phyloP scores from a whole-genome alignment of 1,139 yeast species.

The Sugiyamaella xylanicola region DNA sequence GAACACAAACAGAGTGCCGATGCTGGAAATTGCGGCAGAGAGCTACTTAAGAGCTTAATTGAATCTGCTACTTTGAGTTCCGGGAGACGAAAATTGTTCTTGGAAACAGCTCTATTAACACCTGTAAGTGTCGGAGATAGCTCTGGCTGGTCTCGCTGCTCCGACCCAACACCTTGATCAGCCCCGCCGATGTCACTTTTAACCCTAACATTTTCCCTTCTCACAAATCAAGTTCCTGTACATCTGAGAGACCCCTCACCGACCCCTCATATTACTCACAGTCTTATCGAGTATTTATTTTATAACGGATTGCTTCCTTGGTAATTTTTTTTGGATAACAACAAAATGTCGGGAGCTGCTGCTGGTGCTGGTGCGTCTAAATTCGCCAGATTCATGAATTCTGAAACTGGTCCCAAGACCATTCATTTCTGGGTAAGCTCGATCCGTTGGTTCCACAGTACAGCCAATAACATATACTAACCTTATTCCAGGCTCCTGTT shows the following conservation, averaged over 20 bases:
- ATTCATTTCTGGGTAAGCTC: slow-evolving; percentile 83
- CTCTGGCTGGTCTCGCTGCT: neutral
- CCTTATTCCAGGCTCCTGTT: slow-evolving; percentile 50
- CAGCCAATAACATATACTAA: slow-evolving; percentile 5
- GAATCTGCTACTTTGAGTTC: no score
- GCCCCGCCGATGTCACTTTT: neutral
- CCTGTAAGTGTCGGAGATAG: slow-evolving; percentile 1
- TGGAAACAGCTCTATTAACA: no score
- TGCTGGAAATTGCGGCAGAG: no score
- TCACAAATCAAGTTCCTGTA: slow-evolving; percentile 3
- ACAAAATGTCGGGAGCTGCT: slow-evolving; percentile 51
- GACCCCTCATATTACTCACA: neutral
- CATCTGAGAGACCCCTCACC: neutral
- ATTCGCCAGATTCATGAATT: slow-evolving; percentile 70
- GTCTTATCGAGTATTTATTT: neutral
- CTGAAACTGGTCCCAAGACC: slow-evolving; percentile 93
- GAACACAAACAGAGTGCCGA: no score
- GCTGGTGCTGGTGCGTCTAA: slow-evolving; percentile 38
- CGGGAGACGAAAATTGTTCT: no score
- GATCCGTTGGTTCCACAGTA: slow-evolving; percentile 3
- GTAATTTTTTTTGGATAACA: neutral
- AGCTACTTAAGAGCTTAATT: no score
- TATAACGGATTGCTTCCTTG: neutral
- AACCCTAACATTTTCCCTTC: slow-evolving; percentile 8
- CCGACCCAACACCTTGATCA: neutral